phyloP scores from a whole-genome alignment of 2,329 filamentous ascomycete species.

The Botrytis sinoallii region DNA sequence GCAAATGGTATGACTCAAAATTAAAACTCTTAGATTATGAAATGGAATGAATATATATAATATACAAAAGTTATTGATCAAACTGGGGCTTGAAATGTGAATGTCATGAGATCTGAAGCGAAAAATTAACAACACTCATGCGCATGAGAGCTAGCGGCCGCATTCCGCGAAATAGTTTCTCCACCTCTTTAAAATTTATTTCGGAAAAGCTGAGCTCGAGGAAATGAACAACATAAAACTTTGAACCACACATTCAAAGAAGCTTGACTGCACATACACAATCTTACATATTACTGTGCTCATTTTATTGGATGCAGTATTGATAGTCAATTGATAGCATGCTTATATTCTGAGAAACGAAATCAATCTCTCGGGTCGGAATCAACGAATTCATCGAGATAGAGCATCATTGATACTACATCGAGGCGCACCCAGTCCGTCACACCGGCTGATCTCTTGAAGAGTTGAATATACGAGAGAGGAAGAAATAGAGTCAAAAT shows the following conservation, averaged over 20 bases:
- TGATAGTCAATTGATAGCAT: neutral
- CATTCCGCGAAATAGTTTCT: slow-evolving; percentile 5
- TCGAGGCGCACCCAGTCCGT: no score
- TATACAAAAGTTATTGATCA: neutral
- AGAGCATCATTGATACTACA: neutral
- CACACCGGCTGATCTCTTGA: neutral
- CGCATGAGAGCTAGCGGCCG: neutral
- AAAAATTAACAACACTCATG: neutral
- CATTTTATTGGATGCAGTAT: neutral
- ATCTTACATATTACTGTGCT: neutral
- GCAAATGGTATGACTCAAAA: neutral
- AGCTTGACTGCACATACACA: neutral
- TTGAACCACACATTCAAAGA: neutral
- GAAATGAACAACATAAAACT: neutral
- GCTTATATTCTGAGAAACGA: neutral
- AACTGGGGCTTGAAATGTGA: neutral
- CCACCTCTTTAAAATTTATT: slow-evolving; percentile 1
- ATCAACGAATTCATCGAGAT: neutral
- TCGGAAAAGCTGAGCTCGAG: neutral
- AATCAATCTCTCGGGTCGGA: neutral
- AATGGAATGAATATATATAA: neutral
- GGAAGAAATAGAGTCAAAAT: slow-evolving; percentile 21
- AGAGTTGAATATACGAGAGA: neutral
- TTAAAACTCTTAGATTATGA: neutral
- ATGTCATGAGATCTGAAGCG: neutral